Evolutionary conservation across 2,329 filamentous ascomycete genomes (phyloP), one percentile per base, ranked within the genome.

Genomic region (Arthrobotrys conoides): DNA sequence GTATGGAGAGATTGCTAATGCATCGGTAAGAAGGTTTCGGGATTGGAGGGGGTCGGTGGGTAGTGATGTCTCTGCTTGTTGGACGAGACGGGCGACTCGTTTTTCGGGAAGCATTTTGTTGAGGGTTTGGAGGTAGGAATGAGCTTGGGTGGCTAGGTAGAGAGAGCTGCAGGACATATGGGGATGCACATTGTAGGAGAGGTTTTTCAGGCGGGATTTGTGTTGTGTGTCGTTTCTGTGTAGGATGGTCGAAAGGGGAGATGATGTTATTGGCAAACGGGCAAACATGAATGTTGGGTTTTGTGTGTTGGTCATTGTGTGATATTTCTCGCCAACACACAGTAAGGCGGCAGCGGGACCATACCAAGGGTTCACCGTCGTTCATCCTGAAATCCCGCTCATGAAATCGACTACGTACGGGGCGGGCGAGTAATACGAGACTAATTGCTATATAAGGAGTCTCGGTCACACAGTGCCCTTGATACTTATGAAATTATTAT

Each of bases 1-100:
- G 24, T 79, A 79, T 1, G 76, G 68, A 27, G 76, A 79, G 63
- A 73, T 75, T 1, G 48, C 44, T 2, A 79, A 59, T 3, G 69
- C 76, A 8, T 61, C 22, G 16, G 76, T 79, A 18, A 79, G 41
- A 20, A 67, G 36, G 6, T 67, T 33, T 9, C 76, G 70, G 16
- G 70, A 61, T 48, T 12, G 22, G 5, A 75, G 55, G 5, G 65
- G 65, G 18, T 79, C 53, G 16, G 18, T 27, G 16, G 22, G 3
- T 5, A 75, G 20, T 6, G n/a, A 27, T 5, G 5, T 18, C 22
- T 38, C 55, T 6, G 63, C 51, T 27, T 78, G 63, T 27, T 78
- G 75, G 16, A 59, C 55, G 1, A 78, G 75, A 8, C 68, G 75
- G 9, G 68, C 63, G 14, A 78, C 68, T 33, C 75, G 68, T 20